phyloP scores from a whole-genome alignment of 2,329 filamentous ascomycete genomes.

The Neofusicoccum cordaticola region DNA sequence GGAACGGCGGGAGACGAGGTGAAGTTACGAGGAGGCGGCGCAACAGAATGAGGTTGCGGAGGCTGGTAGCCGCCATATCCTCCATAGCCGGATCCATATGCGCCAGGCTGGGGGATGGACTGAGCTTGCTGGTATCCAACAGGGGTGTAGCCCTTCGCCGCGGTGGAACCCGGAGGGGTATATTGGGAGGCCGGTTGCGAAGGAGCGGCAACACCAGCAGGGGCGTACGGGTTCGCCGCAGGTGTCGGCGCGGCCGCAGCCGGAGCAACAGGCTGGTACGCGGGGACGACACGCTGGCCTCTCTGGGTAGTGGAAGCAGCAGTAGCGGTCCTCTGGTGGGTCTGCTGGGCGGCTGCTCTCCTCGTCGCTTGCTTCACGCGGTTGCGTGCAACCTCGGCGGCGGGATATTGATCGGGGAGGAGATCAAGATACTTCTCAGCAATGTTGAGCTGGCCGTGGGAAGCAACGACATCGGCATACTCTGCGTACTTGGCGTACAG shows the following conservation, averaged over 20 bases:
- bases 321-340: constrained; percentile 41
- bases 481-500: constrained; percentile 95
- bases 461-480: constrained; percentile 91
- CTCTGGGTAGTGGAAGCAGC: constrained; percentile 31
- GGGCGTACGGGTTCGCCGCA: constrained; percentile 31
- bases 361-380: constrained; percentile 81
- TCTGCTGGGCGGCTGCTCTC: constrained; percentile 50
- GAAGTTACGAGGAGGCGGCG: constrained; percentile 63
- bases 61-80: constrained; percentile 40
- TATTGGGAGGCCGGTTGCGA: constrained; percentile 36
- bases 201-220: constrained; percentile 26
- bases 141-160: constrained; percentile 45
- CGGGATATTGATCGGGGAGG: constrained; percentile 76
- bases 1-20: constrained; percentile 63
- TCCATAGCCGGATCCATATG: constrained; percentile 33
- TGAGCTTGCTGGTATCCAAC: constrained; percentile 52
- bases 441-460: constrained; percentile 79
- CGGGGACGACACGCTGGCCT: constrained; percentile 35
- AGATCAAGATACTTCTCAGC: constrained; percentile 91
- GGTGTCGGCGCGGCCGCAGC: constrained; percentile 20
- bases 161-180: constrained; percentile 28
- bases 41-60: constrained; percentile 44
- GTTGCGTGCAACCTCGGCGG: constrained; percentile 81
- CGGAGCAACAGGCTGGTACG: constrained; percentile 30
- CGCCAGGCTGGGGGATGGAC: constrained; percentile 27